Evolutionary conservation across 73 alveolate species (phyloP), one percentile per base, ranked within the genome.

Genomic region (Urostyla sp.): DNA sequence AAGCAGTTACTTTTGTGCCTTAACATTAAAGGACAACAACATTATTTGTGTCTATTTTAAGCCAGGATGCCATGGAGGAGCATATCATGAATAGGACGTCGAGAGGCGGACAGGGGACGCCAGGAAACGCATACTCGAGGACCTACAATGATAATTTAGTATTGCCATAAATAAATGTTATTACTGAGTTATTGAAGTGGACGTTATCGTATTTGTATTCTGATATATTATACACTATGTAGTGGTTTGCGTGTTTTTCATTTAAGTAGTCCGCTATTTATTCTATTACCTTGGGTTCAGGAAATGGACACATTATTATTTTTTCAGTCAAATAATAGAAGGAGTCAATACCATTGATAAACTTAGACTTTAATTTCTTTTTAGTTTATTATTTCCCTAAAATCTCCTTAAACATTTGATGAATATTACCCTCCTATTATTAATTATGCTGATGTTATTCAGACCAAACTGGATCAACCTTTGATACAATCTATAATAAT

Each of bases 81-180:
- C 89, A 77, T 2, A 77, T 77, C 80, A 60, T 77, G 44, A 77
- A 77, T 35, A 77, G 23, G 45, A 24, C 51, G 48, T 77, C 78
- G 46, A 77, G 26, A 0, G 89, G 74, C 28, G 89, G 89, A 31
- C 80, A 59, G 13, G 89, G 89, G 32, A 57, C 30, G 31, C 89
- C 89, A 28, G 89, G 89, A 43, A 77, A 77, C 0, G 81, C 24
- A 46, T 77, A 77, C 60, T 77, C 89, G 81, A 77, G 58, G 23
- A 77, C 75, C 75, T 58, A 34, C 10, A 31, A 58, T 13, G 3
- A 4, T 27, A 4, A 4, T 7, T n/a, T n/a, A n/a, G n/a, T 13
- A 55, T 11, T 40, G 10, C 15, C 6, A 34, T 15, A 58, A 31
- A 2, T 26, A 26, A 11, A 10, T 15, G 20, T 40, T 11, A 10